Evolutionary conservation across 257 asterid species (phyloP).

Genomic region (Linaria vulgaris): DNA sequence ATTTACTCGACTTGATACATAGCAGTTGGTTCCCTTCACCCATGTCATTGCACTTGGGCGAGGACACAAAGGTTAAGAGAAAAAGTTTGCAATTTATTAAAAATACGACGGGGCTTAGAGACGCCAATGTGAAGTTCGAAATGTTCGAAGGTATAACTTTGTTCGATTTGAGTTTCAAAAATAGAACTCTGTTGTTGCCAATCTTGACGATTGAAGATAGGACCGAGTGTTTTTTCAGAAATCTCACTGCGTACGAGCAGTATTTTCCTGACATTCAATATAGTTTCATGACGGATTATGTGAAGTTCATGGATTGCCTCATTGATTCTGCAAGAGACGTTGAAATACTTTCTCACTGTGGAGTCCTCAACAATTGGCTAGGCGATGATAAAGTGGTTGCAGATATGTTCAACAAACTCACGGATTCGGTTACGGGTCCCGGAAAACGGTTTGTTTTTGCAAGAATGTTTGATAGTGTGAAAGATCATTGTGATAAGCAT

Average conservation of each 20-base stretch:
- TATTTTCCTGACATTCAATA: constrained; percentile 2
- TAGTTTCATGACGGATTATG: constrained; percentile 27
- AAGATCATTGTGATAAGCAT: constrained; percentile 10
- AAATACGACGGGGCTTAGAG: constrained; percentile 24
- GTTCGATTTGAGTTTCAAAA: constrained; percentile 2
- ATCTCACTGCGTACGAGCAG: constrained; percentile 33
- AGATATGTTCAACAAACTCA: constrained; percentile 28
- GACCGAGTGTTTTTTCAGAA: constrained; percentile 28
- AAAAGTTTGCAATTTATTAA: constrained; percentile 14
- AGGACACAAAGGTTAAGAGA: not conserved
- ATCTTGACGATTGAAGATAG: constrained; percentile 21
- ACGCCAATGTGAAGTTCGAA: constrained; percentile 26
- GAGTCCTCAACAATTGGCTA: constrained; percentile 27
- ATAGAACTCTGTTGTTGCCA: not conserved
- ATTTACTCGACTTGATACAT: constrained; percentile 33
- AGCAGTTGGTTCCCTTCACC: constrained; percentile 16
- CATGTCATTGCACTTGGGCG: not conserved
- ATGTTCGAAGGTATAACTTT: not conserved
- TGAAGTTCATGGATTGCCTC: constrained; percentile 31
- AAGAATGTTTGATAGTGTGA: not conserved
- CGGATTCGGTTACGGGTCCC: constrained; percentile 1
- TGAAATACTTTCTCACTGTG: constrained; percentile 9
- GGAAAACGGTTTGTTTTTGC: constrained; percentile 7
- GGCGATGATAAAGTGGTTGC: constrained; percentile 30
- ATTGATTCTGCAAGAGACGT: constrained; percentile 32